Base-by-base conservation (phyloP, 306 rosid genomes). In the Arachis hypogaea region DNA sequence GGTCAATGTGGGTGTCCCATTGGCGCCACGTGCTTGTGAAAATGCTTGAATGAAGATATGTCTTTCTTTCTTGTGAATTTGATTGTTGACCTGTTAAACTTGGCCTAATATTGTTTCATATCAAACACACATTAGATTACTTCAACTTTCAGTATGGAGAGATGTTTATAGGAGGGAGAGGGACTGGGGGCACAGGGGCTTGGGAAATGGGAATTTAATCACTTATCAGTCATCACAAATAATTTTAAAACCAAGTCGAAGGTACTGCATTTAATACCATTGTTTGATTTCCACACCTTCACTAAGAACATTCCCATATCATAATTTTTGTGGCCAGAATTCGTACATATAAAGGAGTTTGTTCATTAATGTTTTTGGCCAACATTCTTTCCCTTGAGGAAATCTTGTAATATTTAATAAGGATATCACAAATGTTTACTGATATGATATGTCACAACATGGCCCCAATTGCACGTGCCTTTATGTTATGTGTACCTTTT, bases 391-490 rank as follows among this genome's bases (percentile, higher is more conserved):
- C 72, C 74, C 67, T 59, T 41, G 38, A 76, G 66, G 71, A 71
- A 71, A 76, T 66, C 49, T 8, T 33, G 52, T 70, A 63, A 76
- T 74, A 72, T 22, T 80, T 68, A 83, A 72, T 49, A 49, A 71
- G 76, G 75, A 79, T 76, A 79, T 72, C 74, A 42, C 58, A 72
- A 36, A 60, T 72, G 78, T 78, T 79, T 61, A 74, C n/a, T 22
- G 28, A 22, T 22, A 22, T 68, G 82, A 72, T 72, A 36, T 46
- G 87, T 83, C 84, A 68, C 87, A 67, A 36, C 58, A 49, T 55
- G 82, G 87, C 63, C 82, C 87, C 84, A 68, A 45, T 68, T 72
- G 82, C 82, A 66, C 45, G 80, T 76, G 84, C 75, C 63, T 72
- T 67, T 72, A 76, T 67, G 75, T 79, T 38, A 76, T 76, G 67